Percentiles rank a stretch among this genome's conserved stretches.
phyloP scores from a whole-genome alignment of 306 rosid species.

The Echinosophora koreensis region DNA sequence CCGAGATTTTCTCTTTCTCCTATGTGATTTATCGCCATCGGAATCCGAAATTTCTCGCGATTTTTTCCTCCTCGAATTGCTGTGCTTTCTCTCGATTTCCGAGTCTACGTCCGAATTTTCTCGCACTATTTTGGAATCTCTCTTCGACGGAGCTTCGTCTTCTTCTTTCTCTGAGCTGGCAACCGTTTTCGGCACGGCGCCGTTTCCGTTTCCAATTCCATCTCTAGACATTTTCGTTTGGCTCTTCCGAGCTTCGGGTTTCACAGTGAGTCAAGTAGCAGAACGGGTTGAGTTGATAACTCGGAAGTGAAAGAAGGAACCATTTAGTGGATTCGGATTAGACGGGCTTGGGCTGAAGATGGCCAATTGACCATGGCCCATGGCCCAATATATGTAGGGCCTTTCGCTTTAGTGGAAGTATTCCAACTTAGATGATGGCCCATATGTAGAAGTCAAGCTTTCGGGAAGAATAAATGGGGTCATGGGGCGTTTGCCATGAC shows the following conservation, averaged over 20 bases:
- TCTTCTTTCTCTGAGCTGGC: slow-evolving; percentile 49
- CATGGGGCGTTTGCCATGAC: too few species aligned
- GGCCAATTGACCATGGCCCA: too few species aligned
- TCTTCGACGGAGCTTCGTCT: slow-evolving; percentile 45
- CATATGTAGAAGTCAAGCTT: background rate
- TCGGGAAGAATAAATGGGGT: too few species aligned
- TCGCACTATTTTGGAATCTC: slow-evolving; percentile 49
- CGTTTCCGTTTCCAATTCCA: slow-evolving; percentile 53
- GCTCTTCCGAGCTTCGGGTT: slow-evolving; percentile 26
- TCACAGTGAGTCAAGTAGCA: slow-evolving; percentile 21
- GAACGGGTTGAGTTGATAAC: slow-evolving; percentile 24
- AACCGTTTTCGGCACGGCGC: slow-evolving; percentile 10
- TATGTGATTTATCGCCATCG: slow-evolving; percentile 45
- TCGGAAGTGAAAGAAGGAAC: background rate
- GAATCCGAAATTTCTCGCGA: slow-evolving; percentile 59
- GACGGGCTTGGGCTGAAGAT: background rate
- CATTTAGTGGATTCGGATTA: background rate
- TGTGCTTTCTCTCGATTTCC: slow-evolving; percentile 50
- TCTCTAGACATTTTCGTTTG: slow-evolving; percentile 59
- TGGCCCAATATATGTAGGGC: background rate
- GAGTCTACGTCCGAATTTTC: slow-evolving; percentile 47
- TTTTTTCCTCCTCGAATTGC: slow-evolving; percentile 61
- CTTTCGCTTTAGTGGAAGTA: background rate
- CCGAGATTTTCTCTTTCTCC: slow-evolving; percentile 65
- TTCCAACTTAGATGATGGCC: background rate